A percentile compares a stretch with the other conserved stretches of the same genome.
Conservation (phyloP, 2,329 filamentous ascomycete species). For the Akanthomyces dipterigenus region DNA sequence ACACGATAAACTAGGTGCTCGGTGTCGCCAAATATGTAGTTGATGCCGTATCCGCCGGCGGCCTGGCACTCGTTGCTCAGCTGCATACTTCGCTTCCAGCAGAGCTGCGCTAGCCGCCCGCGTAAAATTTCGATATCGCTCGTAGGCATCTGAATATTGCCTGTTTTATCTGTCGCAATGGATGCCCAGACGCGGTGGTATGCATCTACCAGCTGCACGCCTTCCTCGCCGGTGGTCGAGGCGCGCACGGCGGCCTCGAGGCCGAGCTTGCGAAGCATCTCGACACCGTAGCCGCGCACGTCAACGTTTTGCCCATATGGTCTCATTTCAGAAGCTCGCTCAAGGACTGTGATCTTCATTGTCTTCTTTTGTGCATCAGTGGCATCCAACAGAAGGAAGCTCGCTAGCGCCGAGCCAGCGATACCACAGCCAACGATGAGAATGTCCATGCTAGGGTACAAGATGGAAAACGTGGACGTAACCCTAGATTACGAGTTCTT, state of each 20-base stretch:
- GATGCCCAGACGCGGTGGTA: conserved; percentile 31
- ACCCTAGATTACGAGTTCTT: neutral
- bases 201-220: conserved; percentile 38
- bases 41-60: conserved; percentile 11
- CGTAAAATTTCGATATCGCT: conserved; percentile 56
- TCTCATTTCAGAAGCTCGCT: conserved; percentile 31
- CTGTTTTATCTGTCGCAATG: conserved; percentile 33
- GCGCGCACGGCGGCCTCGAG: conserved; percentile 30
- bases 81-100: conserved; percentile 26
- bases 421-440: conserved; percentile 43
- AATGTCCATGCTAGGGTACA: conserved; percentile 18
- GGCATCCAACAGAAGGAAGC: conserved; percentile 29
- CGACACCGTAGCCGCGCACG: conserved; percentile 35
- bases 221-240: conserved; percentile 39
- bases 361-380: conserved; percentile 14
- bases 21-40: conserved; percentile 25
- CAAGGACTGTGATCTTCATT: conserved; percentile 34
- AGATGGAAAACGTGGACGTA: too few relatives aligned
- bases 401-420: conserved; percentile 36
- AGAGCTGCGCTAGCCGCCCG: conserved; percentile 37
- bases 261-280: conserved; percentile 32
- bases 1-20: too few relatives aligned
- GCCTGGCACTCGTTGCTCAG: conserved; percentile 36
- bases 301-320: conserved; percentile 39
- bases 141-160: conserved; percentile 38